Percentiles rank a stretch among this genome's conserved stretches.
phyloP scores from a whole-genome alignment of 805 yeast genomes.

The Saturnispora diversa region DNA sequence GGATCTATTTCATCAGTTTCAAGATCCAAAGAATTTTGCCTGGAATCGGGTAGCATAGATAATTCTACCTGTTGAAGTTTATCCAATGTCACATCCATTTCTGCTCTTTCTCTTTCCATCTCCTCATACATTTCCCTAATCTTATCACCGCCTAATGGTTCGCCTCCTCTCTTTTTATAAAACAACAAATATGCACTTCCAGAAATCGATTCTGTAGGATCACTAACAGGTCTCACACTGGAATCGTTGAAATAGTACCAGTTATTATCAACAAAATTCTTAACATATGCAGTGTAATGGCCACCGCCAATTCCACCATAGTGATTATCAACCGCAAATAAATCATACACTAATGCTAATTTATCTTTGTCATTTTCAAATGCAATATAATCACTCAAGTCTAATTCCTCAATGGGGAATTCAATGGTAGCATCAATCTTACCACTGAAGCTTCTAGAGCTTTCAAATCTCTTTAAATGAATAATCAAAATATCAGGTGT shows the following conservation, averaged over 20 bases:
- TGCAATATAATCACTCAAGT: conserved; percentile 53
- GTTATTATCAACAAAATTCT: conserved; percentile 61
- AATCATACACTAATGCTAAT: conserved; percentile 56
- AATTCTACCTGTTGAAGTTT: conserved; percentile 2
- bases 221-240: conserved; percentile 46
- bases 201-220: conserved; percentile 53
- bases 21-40: conserved; percentile 1
- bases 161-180: conserved; percentile 50
- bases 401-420: conserved; percentile 79
- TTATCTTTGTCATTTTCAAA: conserved; percentile 25
- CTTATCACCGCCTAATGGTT: conserved; percentile 41
- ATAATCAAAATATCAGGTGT: conserved; percentile 85
- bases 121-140: conserved; percentile 34
- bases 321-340: conserved; percentile 91
- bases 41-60: conserved; percentile 4
- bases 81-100: conserved; percentile 8
- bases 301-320: conserved; percentile 97
- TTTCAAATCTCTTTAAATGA: conserved; percentile 85
- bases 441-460: conserved; percentile 76
- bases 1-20: background rate
- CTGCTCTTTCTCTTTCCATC: conserved; percentile 27
- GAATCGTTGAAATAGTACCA: conserved; percentile 95
- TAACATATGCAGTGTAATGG: conserved; percentile 87
- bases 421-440: conserved; percentile 79
- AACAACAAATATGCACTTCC: conserved; percentile 85